Evolutionary conservation across 176 grass and related monocot genomes (phyloP).

Genomic region (Cymbopogon citratus): DNA sequence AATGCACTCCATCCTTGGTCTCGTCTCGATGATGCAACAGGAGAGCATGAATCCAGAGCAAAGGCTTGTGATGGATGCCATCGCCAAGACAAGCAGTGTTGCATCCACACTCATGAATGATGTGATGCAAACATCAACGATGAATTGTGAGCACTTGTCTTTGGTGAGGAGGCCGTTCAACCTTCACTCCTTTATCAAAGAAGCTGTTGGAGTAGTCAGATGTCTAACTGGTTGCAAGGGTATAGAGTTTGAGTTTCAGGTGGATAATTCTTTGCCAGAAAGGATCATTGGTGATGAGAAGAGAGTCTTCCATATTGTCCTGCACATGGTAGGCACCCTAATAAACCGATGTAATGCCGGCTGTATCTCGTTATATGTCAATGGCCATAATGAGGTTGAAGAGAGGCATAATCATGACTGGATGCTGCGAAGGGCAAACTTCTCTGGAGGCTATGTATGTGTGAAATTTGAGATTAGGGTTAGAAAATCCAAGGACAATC

Average conservation of each 20-base stretch:
- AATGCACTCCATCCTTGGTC: conserved; percentile 80
- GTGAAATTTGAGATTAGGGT: conserved; percentile 79
- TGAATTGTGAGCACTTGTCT: conserved; percentile 56
- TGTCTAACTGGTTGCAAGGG: conserved; percentile 70
- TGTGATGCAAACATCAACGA: conserved; percentile 68
- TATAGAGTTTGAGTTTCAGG: conserved; percentile 59
- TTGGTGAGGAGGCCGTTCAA: conserved; percentile 69
- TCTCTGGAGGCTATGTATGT: conserved; percentile 61
- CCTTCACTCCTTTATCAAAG: conserved; percentile 65
- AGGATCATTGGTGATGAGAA: conserved; percentile 81
- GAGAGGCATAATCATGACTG: conserved; percentile 68
- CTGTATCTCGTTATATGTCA: conserved; percentile 53
- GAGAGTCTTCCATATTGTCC: conserved; percentile 84
- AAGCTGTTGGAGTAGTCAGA: conserved; percentile 72
- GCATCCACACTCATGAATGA: conserved; percentile 82
- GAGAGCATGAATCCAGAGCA: conserved; percentile 83
- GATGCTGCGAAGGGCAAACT: conserved; percentile 59
- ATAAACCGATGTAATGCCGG: conserved; percentile 46
- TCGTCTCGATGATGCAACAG: conserved; percentile 87
- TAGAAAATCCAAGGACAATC: conserved; percentile 27
- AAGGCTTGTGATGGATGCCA: conserved; percentile 68
- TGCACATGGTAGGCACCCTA: conserved; percentile 80
- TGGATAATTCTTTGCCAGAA: conserved; percentile 61
- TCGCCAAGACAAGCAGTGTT: conserved; percentile 69
- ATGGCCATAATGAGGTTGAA: conserved; percentile 48